These are phyloP conservation scores for Pseudocercospora macadamiae DNA, from an alignment of 2,329 filamentous ascomycete species.

Conservation along the genomic window DNA sequence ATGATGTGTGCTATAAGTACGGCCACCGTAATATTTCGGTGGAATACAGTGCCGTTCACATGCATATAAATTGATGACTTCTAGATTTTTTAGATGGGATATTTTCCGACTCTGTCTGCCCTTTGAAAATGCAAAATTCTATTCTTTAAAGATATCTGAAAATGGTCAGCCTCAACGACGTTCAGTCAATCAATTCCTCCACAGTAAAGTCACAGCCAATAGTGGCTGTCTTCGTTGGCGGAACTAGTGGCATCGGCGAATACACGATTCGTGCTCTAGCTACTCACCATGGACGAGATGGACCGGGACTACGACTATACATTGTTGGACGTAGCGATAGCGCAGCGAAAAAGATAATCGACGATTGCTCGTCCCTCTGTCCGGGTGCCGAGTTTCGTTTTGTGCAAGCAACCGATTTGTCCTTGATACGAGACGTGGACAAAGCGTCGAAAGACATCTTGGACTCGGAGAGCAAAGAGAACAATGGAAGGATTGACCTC, in stretches of 20 bases:
- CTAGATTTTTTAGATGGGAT: too few species aligned
- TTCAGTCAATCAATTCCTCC: constrained; percentile 1
- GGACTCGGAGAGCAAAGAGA: constrained; percentile 4
- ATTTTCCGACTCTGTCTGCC: too few species aligned
- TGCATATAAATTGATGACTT: too few species aligned
- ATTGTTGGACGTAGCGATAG: constrained; percentile 26
- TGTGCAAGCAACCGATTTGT: constrained; percentile 39
- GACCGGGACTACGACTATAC: constrained; percentile 23
- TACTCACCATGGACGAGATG: constrained; percentile 15
- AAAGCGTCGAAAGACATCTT: constrained; percentile 37
- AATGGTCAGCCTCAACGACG: neutral
- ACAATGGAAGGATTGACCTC: constrained; percentile 42
- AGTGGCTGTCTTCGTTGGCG: constrained; percentile 28
- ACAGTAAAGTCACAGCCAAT: constrained; percentile 14
- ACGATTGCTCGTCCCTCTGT: constrained; percentile 25
- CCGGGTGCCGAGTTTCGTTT: constrained; percentile 33
- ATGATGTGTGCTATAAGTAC: too few species aligned
- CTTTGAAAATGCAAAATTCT: too few species aligned
- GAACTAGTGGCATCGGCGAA: constrained; percentile 30
- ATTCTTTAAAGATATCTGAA: too few species aligned
- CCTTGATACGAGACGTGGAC: constrained; percentile 42
- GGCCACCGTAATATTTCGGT: too few species aligned
- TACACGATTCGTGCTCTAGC: constrained; percentile 21
- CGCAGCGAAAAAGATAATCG: constrained; percentile 18
- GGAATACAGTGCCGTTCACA: too few species aligned